Percentiles rank a stretch among this genome's conserved stretches.
Conservation (phyloP, 2,329 filamentous ascomycete species). For the Calonectria pseudoturangicola region DNA sequence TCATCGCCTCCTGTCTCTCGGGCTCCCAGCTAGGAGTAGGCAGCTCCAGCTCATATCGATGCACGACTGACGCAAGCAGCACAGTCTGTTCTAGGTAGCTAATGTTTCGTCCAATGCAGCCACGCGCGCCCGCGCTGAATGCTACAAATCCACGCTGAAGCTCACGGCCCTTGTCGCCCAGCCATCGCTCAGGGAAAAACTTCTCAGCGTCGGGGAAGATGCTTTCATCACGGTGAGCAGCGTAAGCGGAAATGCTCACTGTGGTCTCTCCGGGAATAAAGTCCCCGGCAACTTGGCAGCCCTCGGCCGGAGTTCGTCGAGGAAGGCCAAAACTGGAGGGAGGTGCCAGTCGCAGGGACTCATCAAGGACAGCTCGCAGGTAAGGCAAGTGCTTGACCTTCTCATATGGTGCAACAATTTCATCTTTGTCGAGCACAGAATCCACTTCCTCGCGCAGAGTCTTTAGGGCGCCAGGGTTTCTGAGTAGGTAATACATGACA, state of each 20-base stretch:
- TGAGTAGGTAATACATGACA: conserved; percentile 71
- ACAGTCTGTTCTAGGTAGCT: conserved; percentile 67
- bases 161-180: conserved; percentile 58
- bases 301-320: conserved; percentile 56
- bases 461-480: conserved; percentile 62
- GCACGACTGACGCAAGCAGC: conserved; percentile 64
- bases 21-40: conserved; percentile 44
- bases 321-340: conserved; percentile 55
- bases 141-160: conserved; percentile 62
- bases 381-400: conserved; percentile 71
- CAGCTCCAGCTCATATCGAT: conserved; percentile 63
- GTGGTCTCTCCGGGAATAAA: conserved; percentile 60
- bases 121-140: conserved; percentile 64
- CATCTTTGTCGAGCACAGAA: conserved; percentile 63
- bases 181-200: conserved; percentile 64
- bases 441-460: conserved; percentile 68
- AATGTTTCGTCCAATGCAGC: conserved; percentile 64
- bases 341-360: conserved; percentile 61
- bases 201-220: conserved; percentile 63
- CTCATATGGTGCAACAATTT: conserved; percentile 69
- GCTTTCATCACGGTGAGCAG: conserved; percentile 62
- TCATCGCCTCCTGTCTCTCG: conserved; percentile 48
- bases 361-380: conserved; percentile 71
- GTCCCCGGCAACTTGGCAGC: conserved; percentile 55
- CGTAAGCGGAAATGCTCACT: conserved; percentile 61